Conservation (phyloP, 352 stramenopile species). For the Globisporangium takayamanum region DNA sequence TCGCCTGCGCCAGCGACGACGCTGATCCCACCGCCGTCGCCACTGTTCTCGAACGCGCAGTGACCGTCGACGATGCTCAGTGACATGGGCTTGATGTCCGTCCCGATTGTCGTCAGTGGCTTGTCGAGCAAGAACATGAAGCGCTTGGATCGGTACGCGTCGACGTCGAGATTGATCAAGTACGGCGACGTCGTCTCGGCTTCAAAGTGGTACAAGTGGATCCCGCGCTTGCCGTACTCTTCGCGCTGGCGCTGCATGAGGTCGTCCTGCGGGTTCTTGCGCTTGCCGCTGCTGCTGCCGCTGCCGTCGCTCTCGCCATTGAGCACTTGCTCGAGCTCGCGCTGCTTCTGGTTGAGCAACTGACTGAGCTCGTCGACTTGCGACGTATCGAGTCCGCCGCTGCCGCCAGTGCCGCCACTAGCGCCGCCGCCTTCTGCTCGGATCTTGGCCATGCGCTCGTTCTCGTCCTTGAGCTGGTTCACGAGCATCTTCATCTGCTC, state of each 20-base stretch:
- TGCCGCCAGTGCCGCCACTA: conserved; percentile 6
- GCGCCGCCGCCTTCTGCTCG: conserved; percentile 22
- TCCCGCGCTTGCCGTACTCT: conserved; percentile 89
- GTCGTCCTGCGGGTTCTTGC: conserved; percentile 68
- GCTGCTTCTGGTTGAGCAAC: conserved; percentile 64
- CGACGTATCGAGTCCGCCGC: conserved; percentile 10
- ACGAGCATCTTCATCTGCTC: conserved; percentile 92
- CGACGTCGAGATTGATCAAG: conserved; percentile 92
- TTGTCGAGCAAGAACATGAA: conserved; percentile 90
- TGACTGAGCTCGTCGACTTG: conserved; percentile 62
- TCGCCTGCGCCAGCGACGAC: conserved; percentile 74
- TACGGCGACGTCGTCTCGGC: conserved; percentile 76
- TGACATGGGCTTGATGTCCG: conserved; percentile 90
- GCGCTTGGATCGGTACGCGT: conserved; percentile 88
- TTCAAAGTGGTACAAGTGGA: conserved; percentile 88
- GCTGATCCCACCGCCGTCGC: conserved; percentile 20
- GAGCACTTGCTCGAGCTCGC: conserved; percentile 64
- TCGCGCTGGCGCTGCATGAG: conserved; percentile 84
- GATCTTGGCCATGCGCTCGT: conserved; percentile 67
- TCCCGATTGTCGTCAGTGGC: conserved; percentile 36
- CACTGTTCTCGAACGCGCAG: conserved; percentile 66
- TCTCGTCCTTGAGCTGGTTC: conserved; percentile 74
- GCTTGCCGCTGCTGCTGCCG: conserved; percentile 19
- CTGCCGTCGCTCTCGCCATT: conserved; percentile 38
- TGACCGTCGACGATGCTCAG: conserved; percentile 88